Base-by-base conservation (phyloP, 768 basidiomycete genomes). In the Tricholoma flavovirens region DNA sequence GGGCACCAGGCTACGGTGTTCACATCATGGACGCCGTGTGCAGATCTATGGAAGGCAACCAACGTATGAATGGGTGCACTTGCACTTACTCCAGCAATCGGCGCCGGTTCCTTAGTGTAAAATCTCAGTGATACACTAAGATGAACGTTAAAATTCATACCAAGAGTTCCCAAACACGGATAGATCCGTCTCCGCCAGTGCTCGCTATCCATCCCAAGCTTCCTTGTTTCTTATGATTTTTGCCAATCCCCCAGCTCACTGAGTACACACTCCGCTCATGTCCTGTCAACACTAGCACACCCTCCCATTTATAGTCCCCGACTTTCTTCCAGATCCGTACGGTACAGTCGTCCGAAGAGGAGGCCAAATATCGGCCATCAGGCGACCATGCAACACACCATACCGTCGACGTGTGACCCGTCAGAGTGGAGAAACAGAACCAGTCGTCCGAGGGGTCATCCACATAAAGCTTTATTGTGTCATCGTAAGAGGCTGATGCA, bases 361-460 rank as follows among this genome's bases (percentile, higher is more conserved):
- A 91, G 0, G 93, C 94, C 29, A 99, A 80, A 66, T 87, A 96
- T 53, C 76, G 74, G 2, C 90, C 90, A 46, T 78, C 77, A 0
- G 93, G 90, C 4, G 86, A 75, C 78, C 87, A 99, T 4, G 89
- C 82, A 33, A 98, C 65, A 0, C 86, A 81, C 97, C 97, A 99
- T 12, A 99, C 94, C 0, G 97, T 99, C 11, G 88, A 91, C 0
- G 74, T 64, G 64, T 97, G 93, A 8, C 90, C 91, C 0, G 79
- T 78, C 3, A 98, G 77, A 1, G 93, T 95, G 56, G 83, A 69
- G 60, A 93, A 88, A 64, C 87, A 88, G 63, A 82, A 90, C 93
- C 97, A 98, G 68, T 99, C 97, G 59, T 96, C 92, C 24, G 83
- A 83, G 0, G 93, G 93, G 67, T 98, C 95, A 64, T 98, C 94